A percentile compares a stretch with the other conserved stretches of the same genome.
These are phyloP conservation scores for Entophlyctis helioformis DNA, from an alignment of 192 early-diverging fungal genomes.

Conservation along the genomic window DNA sequence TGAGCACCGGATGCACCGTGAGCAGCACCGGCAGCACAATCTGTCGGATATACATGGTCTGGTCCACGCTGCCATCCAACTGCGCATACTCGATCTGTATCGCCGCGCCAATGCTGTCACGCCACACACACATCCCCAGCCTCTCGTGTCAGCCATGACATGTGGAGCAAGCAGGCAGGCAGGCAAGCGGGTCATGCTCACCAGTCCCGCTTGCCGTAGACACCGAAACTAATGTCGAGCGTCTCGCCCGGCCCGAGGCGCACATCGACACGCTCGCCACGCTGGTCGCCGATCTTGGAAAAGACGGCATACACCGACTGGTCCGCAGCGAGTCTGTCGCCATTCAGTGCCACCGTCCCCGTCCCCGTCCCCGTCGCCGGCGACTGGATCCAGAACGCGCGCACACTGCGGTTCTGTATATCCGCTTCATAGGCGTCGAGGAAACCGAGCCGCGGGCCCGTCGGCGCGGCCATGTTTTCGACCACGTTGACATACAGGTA, in stretches of 20 bases:
- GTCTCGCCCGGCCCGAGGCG: constrained; percentile 37
- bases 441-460: constrained; percentile 30
- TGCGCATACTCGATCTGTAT: too few species aligned
- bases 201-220: constrained; percentile 64
- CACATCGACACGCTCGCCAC: constrained; percentile 17
- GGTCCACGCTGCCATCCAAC: neutral
- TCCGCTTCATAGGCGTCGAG: constrained; percentile 70
- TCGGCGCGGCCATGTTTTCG: constrained; percentile 11
- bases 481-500: constrained; percentile 41
- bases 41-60: constrained; percentile 53
- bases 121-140: constrained; percentile 4
- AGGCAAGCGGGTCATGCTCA: constrained; percentile 11
- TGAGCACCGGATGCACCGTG: constrained; percentile 53
- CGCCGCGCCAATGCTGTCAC: too few species aligned
- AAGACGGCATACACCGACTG: neutral
- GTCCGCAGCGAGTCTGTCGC: constrained; percentile 7
- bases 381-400: constrained; percentile 27
- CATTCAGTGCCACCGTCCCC: constrained; percentile 3
- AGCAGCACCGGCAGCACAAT: constrained; percentile 54
- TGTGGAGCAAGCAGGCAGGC: constrained; percentile 7
- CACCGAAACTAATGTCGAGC: constrained; percentile 40
- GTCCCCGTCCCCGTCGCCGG: constrained; percentile 6
- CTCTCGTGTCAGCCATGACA: neutral
- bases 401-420: constrained; percentile 41
- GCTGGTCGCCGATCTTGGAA: constrained; percentile 9